phyloP scores from a whole-genome alignment of 2,329 filamentous ascomycete species.

The Ilyonectria robusta region DNA sequence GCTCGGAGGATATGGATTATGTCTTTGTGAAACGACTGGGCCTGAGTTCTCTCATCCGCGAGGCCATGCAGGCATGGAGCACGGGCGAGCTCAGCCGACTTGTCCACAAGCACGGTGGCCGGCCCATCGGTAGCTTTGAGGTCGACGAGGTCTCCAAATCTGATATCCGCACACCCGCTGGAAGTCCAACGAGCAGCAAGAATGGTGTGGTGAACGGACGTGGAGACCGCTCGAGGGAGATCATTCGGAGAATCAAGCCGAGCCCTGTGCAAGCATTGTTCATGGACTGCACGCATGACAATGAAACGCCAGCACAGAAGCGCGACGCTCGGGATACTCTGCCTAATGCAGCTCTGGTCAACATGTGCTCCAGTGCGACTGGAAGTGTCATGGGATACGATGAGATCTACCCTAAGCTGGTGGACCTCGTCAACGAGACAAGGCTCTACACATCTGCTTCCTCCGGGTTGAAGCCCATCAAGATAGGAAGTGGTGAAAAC shows the following conservation, averaged over 20 bases:
- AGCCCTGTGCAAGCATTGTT: constrained; percentile 93
- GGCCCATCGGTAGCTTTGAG: constrained; percentile 97
- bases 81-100: constrained; percentile 92
- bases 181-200: constrained; percentile 49
- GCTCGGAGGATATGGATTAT: constrained; percentile 96
- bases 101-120: constrained; percentile 92
- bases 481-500: constrained; percentile 78
- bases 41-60: constrained; percentile 90
- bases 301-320: constrained; percentile 96
- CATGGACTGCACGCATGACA: constrained; percentile 99
- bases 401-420: constrained; percentile 91
- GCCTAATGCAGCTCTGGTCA: constrained; percentile 92
- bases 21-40: constrained; percentile 95
- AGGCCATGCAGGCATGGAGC: constrained; percentile 99
- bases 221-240: constrained; percentile 66
- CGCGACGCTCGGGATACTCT: constrained; percentile 94
- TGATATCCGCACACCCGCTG: constrained; percentile 58
- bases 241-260: constrained; percentile 86
- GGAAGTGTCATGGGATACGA: constrained; percentile 99
- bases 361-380: constrained; percentile 94
- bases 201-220: constrained; percentile 46
- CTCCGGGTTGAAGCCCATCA: constrained; percentile 72
- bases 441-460: constrained; percentile 85
- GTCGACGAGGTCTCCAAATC: constrained; percentile 85
- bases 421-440: constrained; percentile 94